These are phyloP conservation scores for Grosmannia serpens DNA, from an alignment of 2,329 filamentous ascomycete species.

Conservation along the genomic window DNA sequence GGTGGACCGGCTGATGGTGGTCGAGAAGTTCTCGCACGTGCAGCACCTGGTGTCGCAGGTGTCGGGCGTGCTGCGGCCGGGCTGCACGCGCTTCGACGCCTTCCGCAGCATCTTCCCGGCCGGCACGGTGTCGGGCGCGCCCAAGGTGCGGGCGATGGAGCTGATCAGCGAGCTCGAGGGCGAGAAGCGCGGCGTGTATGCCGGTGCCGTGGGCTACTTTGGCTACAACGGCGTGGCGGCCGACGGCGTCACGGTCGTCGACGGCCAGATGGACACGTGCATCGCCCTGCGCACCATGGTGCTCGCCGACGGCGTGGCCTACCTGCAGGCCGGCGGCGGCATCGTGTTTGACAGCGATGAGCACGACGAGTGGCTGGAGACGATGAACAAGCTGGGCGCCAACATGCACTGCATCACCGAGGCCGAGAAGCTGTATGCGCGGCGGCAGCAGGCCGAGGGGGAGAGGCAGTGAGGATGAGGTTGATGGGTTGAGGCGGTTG, in stretches of 20 bases:
- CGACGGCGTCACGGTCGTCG: conserved; percentile 47
- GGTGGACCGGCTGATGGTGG: conserved; percentile 89
- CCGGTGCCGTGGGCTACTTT: conserved; percentile 93
- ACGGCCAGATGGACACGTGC: conserved; percentile 86
- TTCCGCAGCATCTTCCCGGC: conserved; percentile 96
- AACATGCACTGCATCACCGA: conserved; percentile 81
- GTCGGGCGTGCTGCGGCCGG: conserved; percentile 72
- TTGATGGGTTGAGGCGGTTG: too few species aligned
- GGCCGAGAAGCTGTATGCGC: conserved; percentile 57
- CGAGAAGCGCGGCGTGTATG: conserved; percentile 92
- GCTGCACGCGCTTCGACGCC: conserved; percentile 84
- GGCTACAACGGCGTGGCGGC: conserved; percentile 64
- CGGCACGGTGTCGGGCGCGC: conserved; percentile 87
- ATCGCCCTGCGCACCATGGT: conserved; percentile 84
- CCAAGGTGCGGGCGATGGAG: conserved; percentile 95
- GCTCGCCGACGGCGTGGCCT: conserved; percentile 80
- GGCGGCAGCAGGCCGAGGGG: conserved; percentile 15
- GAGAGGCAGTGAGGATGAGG: too few species aligned
- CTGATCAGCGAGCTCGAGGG: conserved; percentile 87
- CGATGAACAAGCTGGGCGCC: conserved; percentile 84
- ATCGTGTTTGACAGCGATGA: conserved; percentile 91
- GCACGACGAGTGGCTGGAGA: conserved; percentile 89
- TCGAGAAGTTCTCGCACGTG: conserved; percentile 90
- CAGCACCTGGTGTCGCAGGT: conserved; percentile 96
- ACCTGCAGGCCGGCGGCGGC: conserved; percentile 80